Percentiles rank a stretch among this genome's conserved stretches.
Evolutionary conservation across 75 land plant species (phyloP).

Genomic region (Selaginella moellendorffii): DNA sequence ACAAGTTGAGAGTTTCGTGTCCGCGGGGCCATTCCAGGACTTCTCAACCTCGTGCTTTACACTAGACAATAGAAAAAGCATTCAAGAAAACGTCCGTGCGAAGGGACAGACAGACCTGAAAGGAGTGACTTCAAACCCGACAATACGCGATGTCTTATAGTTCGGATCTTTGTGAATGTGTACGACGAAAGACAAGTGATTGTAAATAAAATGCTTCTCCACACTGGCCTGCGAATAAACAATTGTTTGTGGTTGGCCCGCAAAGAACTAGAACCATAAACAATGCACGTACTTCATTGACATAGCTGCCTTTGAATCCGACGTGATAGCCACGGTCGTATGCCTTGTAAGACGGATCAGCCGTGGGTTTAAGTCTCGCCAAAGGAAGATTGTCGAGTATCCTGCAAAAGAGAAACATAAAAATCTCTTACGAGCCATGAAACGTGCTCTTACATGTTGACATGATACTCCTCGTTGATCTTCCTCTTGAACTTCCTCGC

Average conservation of each 20-base stretch:
- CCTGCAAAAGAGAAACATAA: constrained; percentile 26
- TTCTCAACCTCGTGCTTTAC: constrained; percentile 58
- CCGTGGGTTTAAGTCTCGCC: constrained; percentile 47
- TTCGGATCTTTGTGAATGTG: constrained; percentile 53
- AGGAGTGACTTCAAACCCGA: constrained; percentile 87
- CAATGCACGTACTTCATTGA: constrained; percentile 15
- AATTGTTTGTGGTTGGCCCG: no score
- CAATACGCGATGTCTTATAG: constrained; percentile 62
- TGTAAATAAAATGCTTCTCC: constrained; percentile 61
- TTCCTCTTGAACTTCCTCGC: constrained; percentile 74
- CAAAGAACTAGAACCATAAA: no score
- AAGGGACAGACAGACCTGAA: constrained; percentile 38
- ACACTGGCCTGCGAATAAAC: constrained; percentile 38
- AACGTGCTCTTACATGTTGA: constrained; percentile 50
- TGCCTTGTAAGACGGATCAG: constrained; percentile 23
- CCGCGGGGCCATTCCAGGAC: constrained; percentile 47
- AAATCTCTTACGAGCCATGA: background rate
- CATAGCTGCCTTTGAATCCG: constrained; percentile 50
- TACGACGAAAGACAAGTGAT: constrained; percentile 61
- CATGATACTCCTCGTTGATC: constrained; percentile 91
- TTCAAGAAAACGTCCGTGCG: background rate
- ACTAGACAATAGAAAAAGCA: constrained; percentile 32
- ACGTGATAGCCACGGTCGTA: constrained; percentile 83
- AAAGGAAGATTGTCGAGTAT: constrained; percentile 91
- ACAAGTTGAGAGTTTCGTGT: constrained; percentile 62